Base-by-base conservation (phyloP, 2,329 filamentous ascomycete genomes). In the Daldinia eschscholtzii region DNA sequence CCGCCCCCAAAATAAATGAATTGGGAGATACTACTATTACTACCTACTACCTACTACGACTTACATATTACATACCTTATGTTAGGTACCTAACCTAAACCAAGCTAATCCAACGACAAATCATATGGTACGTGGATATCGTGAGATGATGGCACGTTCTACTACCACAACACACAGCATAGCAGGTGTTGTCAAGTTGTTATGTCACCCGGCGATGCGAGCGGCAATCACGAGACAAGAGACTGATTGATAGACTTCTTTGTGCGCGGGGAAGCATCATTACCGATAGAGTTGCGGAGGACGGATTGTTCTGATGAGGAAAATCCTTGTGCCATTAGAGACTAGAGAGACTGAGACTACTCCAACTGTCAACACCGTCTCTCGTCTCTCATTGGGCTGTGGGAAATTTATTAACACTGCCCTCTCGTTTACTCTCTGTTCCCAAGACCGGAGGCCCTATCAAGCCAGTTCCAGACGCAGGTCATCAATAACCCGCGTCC, bases 401-500 rank as follows among this genome's bases (percentile, higher is more conserved):
- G 26, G 33, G 15, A 42, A 64, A 55, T 53, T 64, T 64, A 57
- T 53, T 23, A 67, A 65, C 44, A 48, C 28, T 4, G 12, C 13
- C 18, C 39, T 37, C 13, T 53, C 44, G 42, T 53, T 53, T 59
- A 48, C n/a, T n/a, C 44, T 23, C 13, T 23, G 57, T 37, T 41
- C n/a, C 41, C n/a, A 59, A 55, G 28, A 12, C 55, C 55, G 57
- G 56, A 37, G 60, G 60, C 55, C 67, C 61, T 67, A 69, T 70
- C 67, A n/a, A 66, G 64, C 64, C 56, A 60, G 67, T 61, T 52
- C 61, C 64, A 67, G 56, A 70, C 64, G 64, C 67, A 70, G 61
- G 70, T 70, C 70, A 72, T 72, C 64, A 72, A 70, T 72, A 72
- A 67, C 58, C 70, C 67, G 67, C 61, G 56, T 57, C 42, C 52